Percentiles rank a stretch among this genome's conserved stretches.
Evolutionary conservation across 148 eudicot genomes (phyloP).

Genomic region (Chenopodium berlandieri): DNA sequence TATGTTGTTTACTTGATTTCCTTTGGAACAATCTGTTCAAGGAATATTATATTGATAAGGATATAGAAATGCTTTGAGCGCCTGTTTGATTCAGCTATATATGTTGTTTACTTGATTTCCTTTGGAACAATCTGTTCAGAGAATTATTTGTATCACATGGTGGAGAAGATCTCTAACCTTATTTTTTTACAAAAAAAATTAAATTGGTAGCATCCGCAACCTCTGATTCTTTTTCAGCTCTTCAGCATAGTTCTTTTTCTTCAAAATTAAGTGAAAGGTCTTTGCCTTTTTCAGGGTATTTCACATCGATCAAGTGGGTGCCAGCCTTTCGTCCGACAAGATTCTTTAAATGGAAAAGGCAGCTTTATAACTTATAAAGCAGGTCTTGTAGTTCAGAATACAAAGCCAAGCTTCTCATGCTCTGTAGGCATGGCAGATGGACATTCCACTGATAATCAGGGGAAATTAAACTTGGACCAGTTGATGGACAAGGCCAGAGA

Average conservation of each 20-base stretch:
- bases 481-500: slow-evolving; percentile 48
- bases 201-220: not conserved
- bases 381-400: slow-evolving; percentile 19
- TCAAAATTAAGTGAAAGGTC: not conserved
- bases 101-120: not conserved
- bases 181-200: not conserved
- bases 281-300: slow-evolving; percentile 32
- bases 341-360: slow-evolving; percentile 1
- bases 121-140: not conserved
- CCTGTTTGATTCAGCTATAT: not conserved
- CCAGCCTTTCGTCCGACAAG: no score
- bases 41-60: not conserved
- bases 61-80: not conserved
- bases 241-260: not conserved
- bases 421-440: slow-evolving; percentile 62
- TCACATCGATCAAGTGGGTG: slow-evolving; percentile 19
- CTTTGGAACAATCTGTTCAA: not conserved
- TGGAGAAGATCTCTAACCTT: not conserved
- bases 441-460: slow-evolving; percentile 39
- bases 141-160: not conserved
- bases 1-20: not conserved
- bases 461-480: slow-evolving; percentile 38
- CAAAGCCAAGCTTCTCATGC: slow-evolving; percentile 33
- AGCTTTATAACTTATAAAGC: slow-evolving; percentile 32
- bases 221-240: not conserved